Evolutionary conservation across 805 yeast genomes (phyloP), one percentile per base, ranked within the genome.

Genomic region (Pichia nakasei): DNA sequence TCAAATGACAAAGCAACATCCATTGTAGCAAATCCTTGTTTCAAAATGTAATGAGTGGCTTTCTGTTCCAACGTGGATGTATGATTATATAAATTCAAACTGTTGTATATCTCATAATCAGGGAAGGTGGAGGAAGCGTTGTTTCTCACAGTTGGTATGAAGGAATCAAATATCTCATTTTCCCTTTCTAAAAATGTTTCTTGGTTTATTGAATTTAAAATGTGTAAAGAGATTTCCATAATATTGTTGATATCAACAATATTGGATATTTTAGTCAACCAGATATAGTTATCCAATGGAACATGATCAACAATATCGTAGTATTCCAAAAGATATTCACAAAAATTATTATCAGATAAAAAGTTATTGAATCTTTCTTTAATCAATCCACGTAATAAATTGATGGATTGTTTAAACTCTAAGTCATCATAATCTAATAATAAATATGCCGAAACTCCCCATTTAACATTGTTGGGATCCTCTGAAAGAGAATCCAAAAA

Each of bases 1-100:
- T 40, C 44, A 6, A 52, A 29, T 29, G 32, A 29, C 15, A 29
- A 29, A 1, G 9, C 17, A 8, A 29, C 6, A 29, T 29, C 32
- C 32, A 29, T 29, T 3, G 17, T 13, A 2, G 32, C 17, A 29
- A 29, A 29, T 5, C 17, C 4, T 29, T 29, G 32, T 20, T 37
- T 36, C 32, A 56, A 20, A 9, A 47, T 22, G n/a, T 41, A 49
- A 5, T 32, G 17, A 1, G 53, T 36, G 2, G 48, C 37, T 18
- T 48, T 50, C 31, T 51, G 52, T 20, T 56, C 61, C 7, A 46
- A 32, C 0, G 48, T 45, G 1, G 18, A 33, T 9, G 20, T 21
- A 8, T 18, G 5, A 20, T 34, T 20, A 12, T 17, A 38, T 33
- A 43, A 35, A 20, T 24, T 24, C 18, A 21, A 39, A 27, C 6